Percentiles rank a stretch among this genome's conserved stretches.
Evolutionary conservation across 2,329 filamentous ascomycete genomes (phyloP).

Genomic region (Sclerotinia glacialis): DNA sequence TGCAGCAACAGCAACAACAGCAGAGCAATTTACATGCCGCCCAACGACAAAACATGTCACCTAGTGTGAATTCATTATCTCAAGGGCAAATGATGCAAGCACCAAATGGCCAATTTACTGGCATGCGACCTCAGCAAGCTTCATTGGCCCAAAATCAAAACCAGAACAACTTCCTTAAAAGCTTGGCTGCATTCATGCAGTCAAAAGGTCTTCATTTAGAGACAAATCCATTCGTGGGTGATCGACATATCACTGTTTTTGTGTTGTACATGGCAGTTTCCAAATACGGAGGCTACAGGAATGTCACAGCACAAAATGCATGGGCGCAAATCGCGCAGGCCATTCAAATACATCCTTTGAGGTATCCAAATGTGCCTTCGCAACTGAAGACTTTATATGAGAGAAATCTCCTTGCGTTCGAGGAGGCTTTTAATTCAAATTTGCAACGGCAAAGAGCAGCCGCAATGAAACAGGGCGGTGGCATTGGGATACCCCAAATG

Average conservation of each 20-base stretch:
- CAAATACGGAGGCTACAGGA: constrained; percentile 74
- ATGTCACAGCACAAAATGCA: constrained; percentile 63
- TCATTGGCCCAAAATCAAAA: constrained; percentile 44
- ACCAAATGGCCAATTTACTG: constrained; percentile 56
- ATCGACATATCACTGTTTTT: constrained; percentile 71
- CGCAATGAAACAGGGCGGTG: constrained; percentile 35
- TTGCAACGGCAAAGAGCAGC: constrained; percentile 46
- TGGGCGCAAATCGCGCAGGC: constrained; percentile 72
- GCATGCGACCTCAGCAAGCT: constrained; percentile 53
- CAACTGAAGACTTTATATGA: constrained; percentile 74
- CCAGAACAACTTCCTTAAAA: constrained; percentile 72
- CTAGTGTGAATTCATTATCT: constrained; percentile 34
- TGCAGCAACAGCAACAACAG: constrained; percentile 61
- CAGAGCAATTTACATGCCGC: constrained; percentile 45
- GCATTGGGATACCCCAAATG: constrained; percentile 45
- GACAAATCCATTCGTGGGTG: constrained; percentile 67
- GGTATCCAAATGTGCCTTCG: constrained; percentile 63
- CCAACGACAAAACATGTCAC: constrained; percentile 47
- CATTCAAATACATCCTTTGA: constrained; percentile 59
- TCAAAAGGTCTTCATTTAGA: constrained; percentile 72
- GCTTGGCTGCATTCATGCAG: constrained; percentile 73
- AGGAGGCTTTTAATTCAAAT: constrained; percentile 62
- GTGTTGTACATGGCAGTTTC: constrained; percentile 75
- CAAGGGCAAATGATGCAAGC: constrained; percentile 53
- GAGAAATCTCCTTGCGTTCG: constrained; percentile 72